These are phyloP conservation scores for Taphrina wiesneri DNA, from an alignment of 1,139 yeast genomes.

Conservation along the genomic window DNA sequence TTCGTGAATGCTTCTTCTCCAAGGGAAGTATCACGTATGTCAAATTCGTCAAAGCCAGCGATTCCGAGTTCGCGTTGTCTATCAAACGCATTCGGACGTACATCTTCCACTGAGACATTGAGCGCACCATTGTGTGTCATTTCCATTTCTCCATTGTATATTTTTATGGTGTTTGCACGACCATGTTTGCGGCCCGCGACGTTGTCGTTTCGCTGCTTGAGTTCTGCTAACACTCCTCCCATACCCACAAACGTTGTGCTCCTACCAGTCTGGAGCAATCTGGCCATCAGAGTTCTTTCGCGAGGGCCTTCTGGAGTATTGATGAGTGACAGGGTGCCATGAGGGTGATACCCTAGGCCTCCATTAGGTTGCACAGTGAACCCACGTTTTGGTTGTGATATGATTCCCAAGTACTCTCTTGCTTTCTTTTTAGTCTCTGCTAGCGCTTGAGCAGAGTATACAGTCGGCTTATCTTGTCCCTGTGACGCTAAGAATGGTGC, in stretches of 20 bases:
- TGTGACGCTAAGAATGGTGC: background rate
- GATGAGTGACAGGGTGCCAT: constrained; percentile 26
- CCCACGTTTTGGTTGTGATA: background rate
- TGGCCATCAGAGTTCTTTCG: constrained; percentile 13
- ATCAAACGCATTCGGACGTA: constrained; percentile 11
- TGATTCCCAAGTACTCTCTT: background rate
- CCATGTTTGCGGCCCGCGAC: background rate
- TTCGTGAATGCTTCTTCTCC: constrained; percentile 7
- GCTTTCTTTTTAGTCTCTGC: background rate
- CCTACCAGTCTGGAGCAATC: constrained; percentile 4
- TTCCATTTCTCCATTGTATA: background rate
- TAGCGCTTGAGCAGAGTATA: background rate
- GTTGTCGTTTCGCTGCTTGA: background rate
- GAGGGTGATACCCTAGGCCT: constrained; percentile 27
- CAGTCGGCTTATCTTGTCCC: background rate
- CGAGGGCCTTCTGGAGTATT: constrained; percentile 28
- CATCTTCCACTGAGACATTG: constrained; percentile 8
- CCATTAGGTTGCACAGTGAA: constrained; percentile 20
- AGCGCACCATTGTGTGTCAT: constrained; percentile 4
- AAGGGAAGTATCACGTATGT: background rate
- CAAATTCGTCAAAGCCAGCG: background rate
- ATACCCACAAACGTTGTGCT: constrained; percentile 8
- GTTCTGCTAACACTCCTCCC: constrained; percentile 18
- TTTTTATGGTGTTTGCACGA: constrained; percentile 6
- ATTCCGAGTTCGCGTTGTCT: background rate